Evolutionary conservation across 352 stramenopile species (phyloP), one percentile per base, ranked within the genome.

Genomic region (Globisporangium nunn): DNA sequence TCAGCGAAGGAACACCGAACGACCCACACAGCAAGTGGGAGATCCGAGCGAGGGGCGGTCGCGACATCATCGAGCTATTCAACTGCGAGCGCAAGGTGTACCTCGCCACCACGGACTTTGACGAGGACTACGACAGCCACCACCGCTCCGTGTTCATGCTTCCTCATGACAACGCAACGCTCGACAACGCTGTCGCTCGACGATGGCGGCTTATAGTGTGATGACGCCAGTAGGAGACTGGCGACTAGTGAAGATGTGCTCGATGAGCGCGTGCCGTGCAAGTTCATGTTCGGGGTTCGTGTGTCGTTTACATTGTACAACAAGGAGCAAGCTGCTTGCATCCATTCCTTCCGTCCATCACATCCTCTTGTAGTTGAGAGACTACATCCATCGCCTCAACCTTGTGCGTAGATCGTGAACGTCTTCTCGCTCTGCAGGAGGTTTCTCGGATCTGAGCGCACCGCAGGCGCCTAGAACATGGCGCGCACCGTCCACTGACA

Each of bases 11-110:
- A 33, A 29, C 18, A 6, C 52, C 52, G 28, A 46, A 17, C 12
- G 52, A 47, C 23, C 14, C 31, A 14, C 43, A 58, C 41, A 44
- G 41, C 2, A 15, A 49, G 37, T 58, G 52, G 52, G 52, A 58
- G 52, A 30, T 58, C 2, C 52, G 17, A 10, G 12, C 52, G 17
- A 17, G 40, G 1, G 31, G 31, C 52, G 48, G 29, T 30, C 52
- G 52, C 40, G 52, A 58, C 41, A 29, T 51, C 39, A 43, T 50
- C 30, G 44, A 43, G 8, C 17, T 58, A 6, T 58, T 50, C 30
- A 58, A 58, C 29, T 29, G 44, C 29, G 37, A 40, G 8, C 18
- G 44, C 15, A 29, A 4, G 28, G 41, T 43, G 52, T 58, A 58
- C 41, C 52, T 58, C 14, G 48, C 39, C 41, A 41, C 41, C n/a